Evolutionary conservation across 2,329 filamentous ascomycete species (phyloP).

Genomic region (Blastomyces silverae): DNA sequence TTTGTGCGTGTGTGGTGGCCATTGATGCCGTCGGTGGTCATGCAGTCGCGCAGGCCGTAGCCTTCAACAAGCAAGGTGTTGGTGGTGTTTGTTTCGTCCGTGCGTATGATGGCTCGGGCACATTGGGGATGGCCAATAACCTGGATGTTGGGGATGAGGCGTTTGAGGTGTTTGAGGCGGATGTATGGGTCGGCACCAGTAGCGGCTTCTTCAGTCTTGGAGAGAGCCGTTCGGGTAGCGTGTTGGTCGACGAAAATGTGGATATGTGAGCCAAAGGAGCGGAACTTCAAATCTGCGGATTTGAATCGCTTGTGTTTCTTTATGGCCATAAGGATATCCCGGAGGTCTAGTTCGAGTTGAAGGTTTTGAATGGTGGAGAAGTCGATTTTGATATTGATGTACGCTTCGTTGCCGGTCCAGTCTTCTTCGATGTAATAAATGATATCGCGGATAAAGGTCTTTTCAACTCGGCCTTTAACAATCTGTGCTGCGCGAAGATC

Average conservation of each 20-base stretch:
- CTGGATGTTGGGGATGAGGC: constrained; percentile 70
- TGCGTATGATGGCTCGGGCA: constrained; percentile 79
- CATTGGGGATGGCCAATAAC: constrained; percentile 87
- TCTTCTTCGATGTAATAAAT: constrained; percentile 78
- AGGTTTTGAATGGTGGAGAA: constrained; percentile 69
- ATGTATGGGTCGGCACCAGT: constrained; percentile 42
- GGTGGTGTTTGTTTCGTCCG: constrained; percentile 60
- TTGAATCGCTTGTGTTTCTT: constrained; percentile 71
- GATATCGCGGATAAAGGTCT: constrained; percentile 80
- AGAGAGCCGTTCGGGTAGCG: constrained; percentile 30
- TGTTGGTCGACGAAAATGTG: constrained; percentile 60
- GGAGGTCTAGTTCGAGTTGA: constrained; percentile 68
- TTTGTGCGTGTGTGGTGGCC: constrained; percentile 70
- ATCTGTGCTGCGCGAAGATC: constrained; percentile 75
- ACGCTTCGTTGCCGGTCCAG: constrained; percentile 70
- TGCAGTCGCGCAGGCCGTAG: constrained; percentile 80
- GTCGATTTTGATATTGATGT: constrained; percentile 76
- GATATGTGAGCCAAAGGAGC: constrained; percentile 49
- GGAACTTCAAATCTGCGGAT: constrained; percentile 57
- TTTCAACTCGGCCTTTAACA: constrained; percentile 89
- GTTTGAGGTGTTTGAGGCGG: constrained; percentile 77
- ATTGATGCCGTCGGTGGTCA: constrained; percentile 87
- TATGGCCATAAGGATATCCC: constrained; percentile 71
- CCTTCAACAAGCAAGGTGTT: constrained; percentile 82
- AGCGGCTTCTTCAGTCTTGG: constrained; percentile 39